phyloP scores from a whole-genome alignment of 257 asterid species.

The Salvia splendens region DNA sequence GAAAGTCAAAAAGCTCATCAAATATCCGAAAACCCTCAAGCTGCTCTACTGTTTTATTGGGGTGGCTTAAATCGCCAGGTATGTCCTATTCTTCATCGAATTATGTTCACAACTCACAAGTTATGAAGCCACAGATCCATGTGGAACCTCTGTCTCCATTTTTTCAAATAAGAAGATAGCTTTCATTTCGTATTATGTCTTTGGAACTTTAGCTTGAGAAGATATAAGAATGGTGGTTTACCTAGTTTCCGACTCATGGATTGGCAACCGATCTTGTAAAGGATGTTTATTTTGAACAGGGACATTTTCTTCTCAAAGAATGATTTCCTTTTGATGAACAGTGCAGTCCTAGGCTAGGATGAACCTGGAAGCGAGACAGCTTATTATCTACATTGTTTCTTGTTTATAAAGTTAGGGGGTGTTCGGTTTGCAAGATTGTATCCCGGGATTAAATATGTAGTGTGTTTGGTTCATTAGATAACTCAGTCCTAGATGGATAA shows the following conservation, averaged over 20 bases:
- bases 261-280: not conserved
- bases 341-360: constrained; percentile 17
- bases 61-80: constrained; percentile 76
- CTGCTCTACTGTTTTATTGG: constrained; percentile 82
- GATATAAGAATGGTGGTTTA: constrained; percentile 26
- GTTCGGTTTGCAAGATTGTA: too few species aligned
- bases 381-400: not conserved
- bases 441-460: too few species aligned
- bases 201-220: constrained; percentile 9
- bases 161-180: constrained; percentile 1
- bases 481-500: too few species aligned
- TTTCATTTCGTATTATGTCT: constrained; percentile 12
- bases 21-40: constrained; percentile 69
- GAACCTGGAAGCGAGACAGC: constrained; percentile 4
- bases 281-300: constrained; percentile 7
- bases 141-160: constrained; percentile 10
- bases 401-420: not conserved
- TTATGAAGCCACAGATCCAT: constrained; percentile 16
- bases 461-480: too few species aligned
- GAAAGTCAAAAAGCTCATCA: constrained; percentile 70
- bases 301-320: not conserved
- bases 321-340: not conserved
- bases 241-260: not conserved
- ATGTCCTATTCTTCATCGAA: constrained; percentile 23
- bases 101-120: constrained; percentile 1